Evolutionary conservation across 2,329 filamentous ascomycete genomes (phyloP).

Genomic region (Scortechinia acanthostroma): DNA sequence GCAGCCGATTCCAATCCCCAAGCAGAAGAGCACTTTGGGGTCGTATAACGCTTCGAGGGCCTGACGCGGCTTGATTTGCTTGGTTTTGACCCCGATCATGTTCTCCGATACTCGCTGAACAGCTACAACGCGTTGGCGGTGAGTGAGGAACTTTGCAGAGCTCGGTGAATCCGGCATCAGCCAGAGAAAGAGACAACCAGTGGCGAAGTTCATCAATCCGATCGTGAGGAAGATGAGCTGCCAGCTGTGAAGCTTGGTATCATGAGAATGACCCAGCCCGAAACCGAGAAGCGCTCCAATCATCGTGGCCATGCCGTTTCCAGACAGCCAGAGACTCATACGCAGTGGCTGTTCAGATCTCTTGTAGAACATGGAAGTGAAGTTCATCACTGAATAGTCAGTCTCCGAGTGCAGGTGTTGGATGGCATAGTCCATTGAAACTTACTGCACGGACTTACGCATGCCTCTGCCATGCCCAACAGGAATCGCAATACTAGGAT

Average conservation of each 20-base stretch:
- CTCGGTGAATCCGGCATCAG: slow-evolving; percentile 25
- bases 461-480: slow-evolving; percentile 30
- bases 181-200: slow-evolving; percentile 11
- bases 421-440: not conserved
- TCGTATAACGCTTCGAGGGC: slow-evolving; percentile 9
- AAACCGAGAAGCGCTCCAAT: slow-evolving; percentile 10
- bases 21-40: slow-evolving; percentile 24
- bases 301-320: slow-evolving; percentile 11
- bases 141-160: slow-evolving; percentile 24
- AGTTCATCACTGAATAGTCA: not conserved
- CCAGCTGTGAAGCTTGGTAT: slow-evolving; percentile 14
- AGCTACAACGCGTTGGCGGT: slow-evolving; percentile 25
- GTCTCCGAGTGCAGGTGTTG: no score
- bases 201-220: slow-evolving; percentile 17
- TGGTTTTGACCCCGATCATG: slow-evolving; percentile 28
- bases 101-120: slow-evolving; percentile 29
- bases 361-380: not conserved
- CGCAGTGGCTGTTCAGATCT: not conserved
- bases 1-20: slow-evolving; percentile 28
- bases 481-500: slow-evolving; percentile 35
- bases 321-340: slow-evolving; percentile 6
- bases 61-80: slow-evolving; percentile 16
- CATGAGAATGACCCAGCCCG: slow-evolving; percentile 8
- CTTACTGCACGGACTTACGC: slow-evolving; percentile 8
- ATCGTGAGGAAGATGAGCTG: slow-evolving; percentile 24